Base-by-base conservation (phyloP, 371 early-diverging fungal species). In the Mucor piriformis region DNA sequence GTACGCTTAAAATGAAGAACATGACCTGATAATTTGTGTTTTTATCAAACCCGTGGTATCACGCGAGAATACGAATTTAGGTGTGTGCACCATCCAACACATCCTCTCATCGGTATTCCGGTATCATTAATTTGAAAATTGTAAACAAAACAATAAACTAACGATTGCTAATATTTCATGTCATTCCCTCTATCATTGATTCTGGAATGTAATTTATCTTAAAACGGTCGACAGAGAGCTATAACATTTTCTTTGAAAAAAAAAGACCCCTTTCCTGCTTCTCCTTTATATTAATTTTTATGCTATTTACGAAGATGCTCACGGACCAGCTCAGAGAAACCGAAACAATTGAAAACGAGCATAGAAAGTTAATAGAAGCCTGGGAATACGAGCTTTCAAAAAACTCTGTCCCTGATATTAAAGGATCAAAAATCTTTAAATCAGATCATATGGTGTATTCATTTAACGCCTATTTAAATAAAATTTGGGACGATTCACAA, bases 401-500 rank as follows among this genome's bases (percentile, higher is more conserved):
- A 11, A 40, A 49, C 7, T 27, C 49, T 6, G 5, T 15, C 11
- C 20, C 46, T 6, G 18, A 46, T 46, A 46, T 46, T 12, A 38
- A 35, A 47, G 23, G 23, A 16, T 8, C 48, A 24, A 20, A 35
- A 35, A 24, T 47, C 16, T 37, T 16, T 13, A 27, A 6, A 15
- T 35, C 24, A 37, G 48, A 46, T 2, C 35, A 35, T 47, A 16
- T 62, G 3, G 21, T 62, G 11, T 44, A 51, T 12, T 13, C 51
- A 13, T 62, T 62, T n/a, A 44, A 25, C 1, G 25, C 33, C n/a
- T 56, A 50, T 42, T 20, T 62, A 15, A 38, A 55, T 51, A 56
- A 62, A 20, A 50, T 62, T 27, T 62, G 63, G 63, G 43, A 32
- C 6, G 63, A 56, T 8, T 46, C 63, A 6, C 51, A 62, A 46